Evolutionary conservation across 2,329 filamentous ascomycete species (phyloP).

Genomic region (Aspergillus pseudotamarii): DNA sequence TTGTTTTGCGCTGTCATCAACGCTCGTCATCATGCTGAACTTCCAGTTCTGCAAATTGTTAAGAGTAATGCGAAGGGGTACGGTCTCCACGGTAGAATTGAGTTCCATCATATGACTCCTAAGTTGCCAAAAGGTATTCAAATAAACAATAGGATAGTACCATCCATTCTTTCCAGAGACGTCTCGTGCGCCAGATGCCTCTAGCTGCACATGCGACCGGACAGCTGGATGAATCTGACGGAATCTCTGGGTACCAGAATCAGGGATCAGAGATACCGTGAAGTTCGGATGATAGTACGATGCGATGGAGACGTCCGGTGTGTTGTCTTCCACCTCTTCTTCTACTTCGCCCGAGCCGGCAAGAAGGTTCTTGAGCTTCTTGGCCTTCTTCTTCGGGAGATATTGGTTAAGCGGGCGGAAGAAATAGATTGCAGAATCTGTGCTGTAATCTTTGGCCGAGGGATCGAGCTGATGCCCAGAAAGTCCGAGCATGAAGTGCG

Average conservation of each 20-base stretch:
- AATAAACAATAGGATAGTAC: slow-evolving; percentile 88
- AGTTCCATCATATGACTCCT: slow-evolving; percentile 86
- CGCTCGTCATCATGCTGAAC: slow-evolving; percentile 78
- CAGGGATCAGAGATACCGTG: slow-evolving; percentile 82
- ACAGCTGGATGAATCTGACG: slow-evolving; percentile 70
- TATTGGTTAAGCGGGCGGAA: slow-evolving; percentile 85
- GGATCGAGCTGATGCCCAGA: slow-evolving; percentile 78
- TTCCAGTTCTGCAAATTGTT: slow-evolving; percentile 86
- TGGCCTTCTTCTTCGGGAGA: slow-evolving; percentile 84
- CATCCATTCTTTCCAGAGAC: slow-evolving; percentile 83
- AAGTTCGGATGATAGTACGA: slow-evolving; percentile 97
- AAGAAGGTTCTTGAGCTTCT: slow-evolving; percentile 85
- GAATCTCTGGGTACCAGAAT: slow-evolving; percentile 71
- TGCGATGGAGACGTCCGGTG: slow-evolving; percentile 68
- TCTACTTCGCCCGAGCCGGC: slow-evolving; percentile 54
- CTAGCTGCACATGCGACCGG: slow-evolving; percentile 76
- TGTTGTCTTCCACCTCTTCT: slow-evolving; percentile 56
- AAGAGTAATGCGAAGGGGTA: slow-evolving; percentile 82
- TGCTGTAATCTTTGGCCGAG: slow-evolving; percentile 69
- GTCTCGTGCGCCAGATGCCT: slow-evolving; percentile 79
- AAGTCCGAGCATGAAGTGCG: slow-evolving; percentile 87
- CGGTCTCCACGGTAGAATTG: slow-evolving; percentile 81
- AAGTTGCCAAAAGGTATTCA: slow-evolving; percentile 98
- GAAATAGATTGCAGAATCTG: slow-evolving; percentile 78
- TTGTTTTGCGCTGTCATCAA: slow-evolving; percentile 87